phyloP scores from a whole-genome alignment of 2,329 filamentous ascomycete genomes.

The Penicillium sp. region DNA sequence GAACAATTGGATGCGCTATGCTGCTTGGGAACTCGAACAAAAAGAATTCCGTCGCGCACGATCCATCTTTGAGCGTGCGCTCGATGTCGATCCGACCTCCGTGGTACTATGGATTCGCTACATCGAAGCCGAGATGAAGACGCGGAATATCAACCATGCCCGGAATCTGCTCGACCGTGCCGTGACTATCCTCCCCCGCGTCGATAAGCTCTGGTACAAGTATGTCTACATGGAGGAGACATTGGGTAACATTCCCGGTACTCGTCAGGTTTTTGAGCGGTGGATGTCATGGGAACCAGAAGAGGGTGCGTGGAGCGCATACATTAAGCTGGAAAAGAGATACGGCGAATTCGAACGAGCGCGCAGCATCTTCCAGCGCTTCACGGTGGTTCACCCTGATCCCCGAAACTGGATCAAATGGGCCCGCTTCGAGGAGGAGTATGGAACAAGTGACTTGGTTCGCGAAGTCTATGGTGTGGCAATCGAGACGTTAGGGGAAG shows the following conservation, averaged over 20 bases:
- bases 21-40: slow-evolving; percentile 94
- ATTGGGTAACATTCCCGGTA: slow-evolving; percentile 87
- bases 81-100: slow-evolving; percentile 86
- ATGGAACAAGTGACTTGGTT: slow-evolving; percentile 84
- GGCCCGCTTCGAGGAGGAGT: slow-evolving; percentile 95
- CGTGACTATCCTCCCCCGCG: slow-evolving; percentile 82
- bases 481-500: slow-evolving; percentile 84
- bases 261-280: slow-evolving; percentile 88
- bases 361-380: slow-evolving; percentile 82
- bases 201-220: slow-evolving; percentile 99
- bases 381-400: slow-evolving; percentile 89
- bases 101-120: slow-evolving; percentile 88
- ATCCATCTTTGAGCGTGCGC: slow-evolving; percentile 88
- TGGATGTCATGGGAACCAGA: slow-evolving; percentile 99
- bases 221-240: slow-evolving; percentile 99
- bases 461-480: slow-evolving; percentile 86
- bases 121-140: slow-evolving; percentile 95
- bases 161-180: slow-evolving; percentile 90
- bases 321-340: slow-evolving; percentile 94
- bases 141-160: slow-evolving; percentile 92
- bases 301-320: slow-evolving; percentile 90
- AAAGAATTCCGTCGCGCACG: slow-evolving; percentile 92
- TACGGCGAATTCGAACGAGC: slow-evolving; percentile 89
- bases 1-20: slow-evolving; percentile 99
- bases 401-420: slow-evolving; percentile 98